Base-by-base conservation (phyloP, 2,329 filamentous ascomycete species). In the Magnaporthales sp. region DNA sequence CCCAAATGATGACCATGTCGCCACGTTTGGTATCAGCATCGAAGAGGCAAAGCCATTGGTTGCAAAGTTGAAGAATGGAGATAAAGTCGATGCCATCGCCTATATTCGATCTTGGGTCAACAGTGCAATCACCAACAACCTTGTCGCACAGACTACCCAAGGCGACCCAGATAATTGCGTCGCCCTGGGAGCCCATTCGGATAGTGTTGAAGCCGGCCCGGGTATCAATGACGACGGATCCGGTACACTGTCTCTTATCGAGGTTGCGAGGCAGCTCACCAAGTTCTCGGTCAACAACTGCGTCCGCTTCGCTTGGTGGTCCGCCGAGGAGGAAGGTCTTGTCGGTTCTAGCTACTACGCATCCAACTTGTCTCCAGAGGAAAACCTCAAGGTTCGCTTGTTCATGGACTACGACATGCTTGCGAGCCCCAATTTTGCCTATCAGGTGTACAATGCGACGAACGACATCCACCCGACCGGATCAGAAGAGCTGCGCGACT, bases 321-420 rank as follows among this genome's bases (percentile, higher is more conserved):
- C 86, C 0, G 87, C 81, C 51, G 88, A 90, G 75, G 88, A 90
- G 75, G 86, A 89, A 70, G 86, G 87, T 26, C 83, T 89, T 1
- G 78, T 89, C 2, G 87, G 80, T 68, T 93, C 81, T 70, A 86
- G 82, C 71, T 85, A 83, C 75, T 90, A 89, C 71, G 86, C 86
- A 29, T 77, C 78, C 3, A 78, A 79, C 54, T 81, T 90, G 27
- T 76, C 83, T 0, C 70, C 78, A 2, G 80, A 83, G n/a, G 87
- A 89, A 75, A 88, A 89, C 74, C 69, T 77, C 67, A 86, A 86
- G 77, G 84, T 90, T 66, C 83, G 86, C 3, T 79, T 89, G 2
- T 89, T 89, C 71, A 87, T 89, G 83, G 87, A 90, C 76, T 89
- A 89, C 72, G 87, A 90, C 75, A 90, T 89, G 87, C 80, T 89